Evolutionary conservation across 331 rosid genomes (phyloP).

Genomic region (Spiraea crenata): DNA sequence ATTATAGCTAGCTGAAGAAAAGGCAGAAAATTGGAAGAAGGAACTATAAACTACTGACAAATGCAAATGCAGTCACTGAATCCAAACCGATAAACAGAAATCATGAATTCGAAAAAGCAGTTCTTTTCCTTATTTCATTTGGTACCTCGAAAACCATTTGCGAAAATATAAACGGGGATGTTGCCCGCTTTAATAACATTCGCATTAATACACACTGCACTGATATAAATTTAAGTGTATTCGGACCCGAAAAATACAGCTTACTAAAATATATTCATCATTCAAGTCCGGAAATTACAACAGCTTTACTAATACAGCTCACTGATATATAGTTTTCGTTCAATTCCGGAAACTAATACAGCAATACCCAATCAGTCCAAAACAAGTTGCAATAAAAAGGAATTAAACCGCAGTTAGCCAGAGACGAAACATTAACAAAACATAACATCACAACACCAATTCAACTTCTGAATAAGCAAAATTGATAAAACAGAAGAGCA

Average conservation of each 20-base stretch:
- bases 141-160: too few relatives aligned
- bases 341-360: conserved; percentile 18
- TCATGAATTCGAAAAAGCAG: neutral
- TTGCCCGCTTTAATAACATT: neutral
- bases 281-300: conserved; percentile 16
- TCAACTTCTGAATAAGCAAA: neutral
- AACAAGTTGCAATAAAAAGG: conserved; percentile 8
- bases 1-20: neutral
- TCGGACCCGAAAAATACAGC: neutral
- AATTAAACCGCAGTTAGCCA: neutral
- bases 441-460: neutral
- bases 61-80: neutral
- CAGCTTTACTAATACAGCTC: conserved; percentile 9
- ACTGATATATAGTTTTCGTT: neutral
- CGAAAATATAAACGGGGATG: too few relatives aligned
- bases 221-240: neutral
- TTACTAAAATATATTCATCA: neutral
- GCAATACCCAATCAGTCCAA: conserved; percentile 23
- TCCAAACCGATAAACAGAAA: neutral
- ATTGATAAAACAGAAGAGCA: neutral
- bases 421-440: neutral
- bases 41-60: conserved; percentile 6
- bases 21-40: neutral
- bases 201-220: neutral
- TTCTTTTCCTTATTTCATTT: neutral